Base-by-base conservation (phyloP, 2,329 filamentous ascomycete genomes). In the Fusarium sp. region DNA sequence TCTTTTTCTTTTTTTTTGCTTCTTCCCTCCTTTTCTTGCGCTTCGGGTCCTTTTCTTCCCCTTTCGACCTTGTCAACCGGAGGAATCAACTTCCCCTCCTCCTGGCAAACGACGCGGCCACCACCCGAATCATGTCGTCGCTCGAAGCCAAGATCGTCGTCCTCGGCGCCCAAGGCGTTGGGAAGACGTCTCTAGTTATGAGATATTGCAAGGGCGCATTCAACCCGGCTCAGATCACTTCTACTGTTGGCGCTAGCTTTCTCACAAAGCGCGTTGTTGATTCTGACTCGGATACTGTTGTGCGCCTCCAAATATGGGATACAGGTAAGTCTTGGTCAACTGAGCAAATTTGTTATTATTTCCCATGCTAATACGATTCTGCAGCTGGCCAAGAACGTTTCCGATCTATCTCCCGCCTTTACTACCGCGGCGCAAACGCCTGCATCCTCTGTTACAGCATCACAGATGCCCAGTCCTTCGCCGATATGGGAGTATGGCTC, bases 301-400 rank as follows among this genome's bases (percentile, higher is more conserved):
- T 98, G 36, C 89, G 94, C n/a, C 85, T 98, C 38, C 94, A 98
- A 77, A 97, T 98, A 72, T 98, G 94, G 94, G 94, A 98, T 78
- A 98, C 94, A 34, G 94, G 87, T 88, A 53, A 36, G 66, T 67
- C 34, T 40, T 62, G 57, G 39, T 46, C 33, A 45, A 51, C 4
- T 19, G 52, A 28, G 19, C 24, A 9, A 49, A 17, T 5, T 28
- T n/a, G 22, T 21, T n/a, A 19, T 13, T 13, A 6, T 9, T 28
- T 7, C 7, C 10, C 33, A 57, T 49, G 40, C 64, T 75, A 34
- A 74, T 54, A 5, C 15, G 2, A 24, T 7, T 15, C 42, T 7
- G 57, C 77, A 84, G 89, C 95, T 59, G 95, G 95, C 65, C 95
- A 99, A 78, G 95, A 99, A 83, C 90, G 95, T 58, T 99, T 98